Conservation (phyloP, 345 rosid genomes). For the Melaleuca quinquenervia region DNA sequence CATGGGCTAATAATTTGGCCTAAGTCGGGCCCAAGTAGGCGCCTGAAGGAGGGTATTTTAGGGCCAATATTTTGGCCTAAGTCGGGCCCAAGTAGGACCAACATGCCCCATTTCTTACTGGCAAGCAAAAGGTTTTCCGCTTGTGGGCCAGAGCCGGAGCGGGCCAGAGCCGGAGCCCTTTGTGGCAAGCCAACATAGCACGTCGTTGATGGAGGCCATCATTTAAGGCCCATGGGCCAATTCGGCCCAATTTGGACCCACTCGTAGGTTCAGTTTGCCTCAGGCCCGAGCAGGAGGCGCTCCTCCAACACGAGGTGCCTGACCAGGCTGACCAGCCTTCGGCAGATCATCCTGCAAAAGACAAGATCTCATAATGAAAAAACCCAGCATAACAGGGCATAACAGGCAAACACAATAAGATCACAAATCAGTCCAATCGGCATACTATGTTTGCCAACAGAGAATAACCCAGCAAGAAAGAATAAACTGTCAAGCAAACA, state of each 20-base stretch:
- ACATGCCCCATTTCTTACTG: too few species aligned
- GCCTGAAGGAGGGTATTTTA: too few species aligned
- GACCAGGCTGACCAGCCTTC: constrained; percentile 24
- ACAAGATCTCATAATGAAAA: background rate
- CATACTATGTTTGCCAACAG: background rate
- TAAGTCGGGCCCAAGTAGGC: background rate
- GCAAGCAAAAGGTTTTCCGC: too few species aligned
- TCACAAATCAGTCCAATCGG: background rate
- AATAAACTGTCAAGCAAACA: background rate
- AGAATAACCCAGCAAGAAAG: background rate
- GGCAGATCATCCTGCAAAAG: constrained; percentile 27
- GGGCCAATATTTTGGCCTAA: too few species aligned
- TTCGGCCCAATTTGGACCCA: too few species aligned
- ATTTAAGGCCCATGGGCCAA: too few species aligned
- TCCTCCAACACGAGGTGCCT: constrained; percentile 47
- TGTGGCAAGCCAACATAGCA: too few species aligned
- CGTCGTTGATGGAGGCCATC: too few species aligned
- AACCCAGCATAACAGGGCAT: background rate
- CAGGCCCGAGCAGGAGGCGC: constrained; percentile 37
- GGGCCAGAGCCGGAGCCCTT: too few species aligned
- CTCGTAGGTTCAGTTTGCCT: background rate
- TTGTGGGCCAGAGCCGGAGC: too few species aligned
- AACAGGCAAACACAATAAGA: background rate
- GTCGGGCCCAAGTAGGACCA: too few species aligned
- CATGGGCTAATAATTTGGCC: too few species aligned